These are phyloP conservation scores for Fusarium sp. DNA, from an alignment of 2,329 filamentous ascomycete species.

Conservation along the genomic window DNA sequence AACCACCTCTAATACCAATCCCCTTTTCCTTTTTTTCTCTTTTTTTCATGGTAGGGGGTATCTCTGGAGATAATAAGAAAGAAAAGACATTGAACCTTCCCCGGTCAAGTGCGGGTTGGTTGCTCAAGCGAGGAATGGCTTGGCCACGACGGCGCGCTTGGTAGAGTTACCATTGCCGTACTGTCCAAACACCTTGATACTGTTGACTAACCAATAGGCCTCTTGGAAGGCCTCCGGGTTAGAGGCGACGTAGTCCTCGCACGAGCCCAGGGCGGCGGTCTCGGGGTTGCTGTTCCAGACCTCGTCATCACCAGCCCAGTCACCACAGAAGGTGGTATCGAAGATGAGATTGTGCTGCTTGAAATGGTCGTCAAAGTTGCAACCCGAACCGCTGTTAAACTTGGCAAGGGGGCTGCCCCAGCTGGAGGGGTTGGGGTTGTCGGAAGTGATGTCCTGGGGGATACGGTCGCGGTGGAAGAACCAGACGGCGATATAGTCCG, in stretches of 20 bases:
- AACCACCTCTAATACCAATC: slow-evolving; percentile 3
- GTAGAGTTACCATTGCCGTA: slow-evolving; percentile 19
- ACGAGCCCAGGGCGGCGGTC: slow-evolving; percentile 77
- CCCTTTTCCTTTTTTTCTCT: slow-evolving; percentile 12
- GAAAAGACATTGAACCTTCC: neutral
- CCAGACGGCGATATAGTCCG: slow-evolving; percentile 80
- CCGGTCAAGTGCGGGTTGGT: neutral
- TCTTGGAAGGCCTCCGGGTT: slow-evolving; percentile 81
- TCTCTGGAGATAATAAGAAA: slow-evolving; percentile 19
- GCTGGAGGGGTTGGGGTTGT: slow-evolving; percentile 73
- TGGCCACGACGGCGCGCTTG: slow-evolving; percentile 32
- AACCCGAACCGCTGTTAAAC: slow-evolving; percentile 77
- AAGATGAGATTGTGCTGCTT: slow-evolving; percentile 82
- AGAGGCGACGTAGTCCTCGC: slow-evolving; percentile 79
- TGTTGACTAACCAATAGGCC: slow-evolving; percentile 85
- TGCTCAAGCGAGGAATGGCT: slow-evolving; percentile 40
- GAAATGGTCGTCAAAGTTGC: slow-evolving; percentile 82
- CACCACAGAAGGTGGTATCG: slow-evolving; percentile 89
- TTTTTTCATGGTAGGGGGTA: slow-evolving; percentile 17
- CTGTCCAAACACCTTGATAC: slow-evolving; percentile 73
- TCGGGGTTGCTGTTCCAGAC: slow-evolving; percentile 73
- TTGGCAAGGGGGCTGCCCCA: slow-evolving; percentile 80
- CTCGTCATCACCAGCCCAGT: slow-evolving; percentile 79
- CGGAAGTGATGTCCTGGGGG: slow-evolving; percentile 73
- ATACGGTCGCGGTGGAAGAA: slow-evolving; percentile 81